Evolutionary conservation across 768 basidiomycete species (phyloP).

Genomic region (Plicaturopsis crispa): DNA sequence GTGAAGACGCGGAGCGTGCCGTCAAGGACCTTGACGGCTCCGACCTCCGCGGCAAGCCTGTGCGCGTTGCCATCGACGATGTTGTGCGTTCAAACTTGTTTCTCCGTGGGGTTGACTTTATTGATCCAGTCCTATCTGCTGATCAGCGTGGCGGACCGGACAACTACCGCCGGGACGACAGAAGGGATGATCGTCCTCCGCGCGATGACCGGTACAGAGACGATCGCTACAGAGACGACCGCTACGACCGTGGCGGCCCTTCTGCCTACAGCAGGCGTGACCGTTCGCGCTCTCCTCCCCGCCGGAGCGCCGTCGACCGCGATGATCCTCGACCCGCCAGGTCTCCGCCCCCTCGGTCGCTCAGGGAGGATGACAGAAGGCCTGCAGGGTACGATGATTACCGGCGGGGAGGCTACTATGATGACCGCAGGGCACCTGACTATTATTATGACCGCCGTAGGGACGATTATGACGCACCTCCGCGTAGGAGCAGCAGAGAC

Average conservation of each 20-base stretch:
- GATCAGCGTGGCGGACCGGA: slow-evolving; percentile 57
- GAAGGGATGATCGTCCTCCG: slow-evolving; percentile 46
- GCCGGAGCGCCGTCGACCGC: slow-evolving; percentile 59
- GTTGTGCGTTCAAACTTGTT: slow-evolving; percentile 33
- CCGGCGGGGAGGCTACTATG: slow-evolving; percentile 72
- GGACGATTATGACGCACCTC: slow-evolving; percentile 56
- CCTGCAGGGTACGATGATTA: slow-evolving; percentile 91
- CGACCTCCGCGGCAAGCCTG: slow-evolving; percentile 79
- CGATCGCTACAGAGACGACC: slow-evolving; percentile 35
- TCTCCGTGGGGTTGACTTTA: not conserved
- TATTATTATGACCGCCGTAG: slow-evolving; percentile 84
- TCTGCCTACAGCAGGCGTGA: slow-evolving; percentile 53
- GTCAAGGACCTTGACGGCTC: slow-evolving; percentile 79
- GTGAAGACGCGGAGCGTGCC: slow-evolving; percentile 92
- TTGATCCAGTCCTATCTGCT: slow-evolving; percentile 5
- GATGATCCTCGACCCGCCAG: slow-evolving; percentile 80
- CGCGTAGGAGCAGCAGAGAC: slow-evolving; percentile 67
- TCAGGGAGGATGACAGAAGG: slow-evolving; percentile 85
- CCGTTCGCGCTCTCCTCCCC: slow-evolving; percentile 79
- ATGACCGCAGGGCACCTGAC: slow-evolving; percentile 80
- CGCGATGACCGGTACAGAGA: slow-evolving; percentile 51
- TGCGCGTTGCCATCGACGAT: slow-evolving; percentile 63
- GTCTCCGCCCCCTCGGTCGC: slow-evolving; percentile 72
- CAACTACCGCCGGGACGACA: slow-evolving; percentile 73
- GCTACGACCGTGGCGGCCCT: slow-evolving; percentile 22